Conservation (phyloP, 2,329 filamentous ascomycete species). For the Colletotrichum melonis region DNA sequence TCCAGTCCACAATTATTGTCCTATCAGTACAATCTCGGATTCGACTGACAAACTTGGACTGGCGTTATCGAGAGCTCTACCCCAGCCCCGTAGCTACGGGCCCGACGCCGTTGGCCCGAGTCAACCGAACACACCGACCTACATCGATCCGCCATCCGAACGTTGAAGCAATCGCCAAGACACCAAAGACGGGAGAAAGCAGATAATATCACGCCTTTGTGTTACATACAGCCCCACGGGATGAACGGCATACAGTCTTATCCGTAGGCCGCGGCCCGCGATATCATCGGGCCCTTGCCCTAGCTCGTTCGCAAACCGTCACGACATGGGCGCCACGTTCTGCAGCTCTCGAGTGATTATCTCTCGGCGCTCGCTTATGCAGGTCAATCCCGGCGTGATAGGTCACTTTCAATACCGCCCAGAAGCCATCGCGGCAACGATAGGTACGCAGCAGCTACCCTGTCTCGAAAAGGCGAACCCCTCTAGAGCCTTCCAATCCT, state of each 20-base stretch:
- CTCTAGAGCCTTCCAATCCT: neutral
- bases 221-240: no score
- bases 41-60: neutral
- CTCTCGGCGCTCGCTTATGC: neutral
- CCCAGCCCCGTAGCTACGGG: neutral
- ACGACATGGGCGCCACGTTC: neutral
- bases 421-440: neutral
- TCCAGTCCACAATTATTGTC: neutral
- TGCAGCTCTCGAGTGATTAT: neutral
- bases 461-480: neutral
- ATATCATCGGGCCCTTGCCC: neutral
- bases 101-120: neutral
- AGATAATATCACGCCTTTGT: neutral
- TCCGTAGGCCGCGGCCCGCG: conserved; percentile 18
- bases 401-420: neutral
- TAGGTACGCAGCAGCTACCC: neutral
- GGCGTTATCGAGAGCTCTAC: neutral
- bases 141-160: neutral
- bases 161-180: neutral
- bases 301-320: neutral
- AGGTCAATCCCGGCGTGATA: neutral
- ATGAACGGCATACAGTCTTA: neutral
- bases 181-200: no score
- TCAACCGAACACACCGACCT: neutral
- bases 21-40: neutral